These are phyloP conservation scores for Didymella segeticola DNA, from an alignment of 2,329 filamentous ascomycete genomes.

Conservation along the genomic window DNA sequence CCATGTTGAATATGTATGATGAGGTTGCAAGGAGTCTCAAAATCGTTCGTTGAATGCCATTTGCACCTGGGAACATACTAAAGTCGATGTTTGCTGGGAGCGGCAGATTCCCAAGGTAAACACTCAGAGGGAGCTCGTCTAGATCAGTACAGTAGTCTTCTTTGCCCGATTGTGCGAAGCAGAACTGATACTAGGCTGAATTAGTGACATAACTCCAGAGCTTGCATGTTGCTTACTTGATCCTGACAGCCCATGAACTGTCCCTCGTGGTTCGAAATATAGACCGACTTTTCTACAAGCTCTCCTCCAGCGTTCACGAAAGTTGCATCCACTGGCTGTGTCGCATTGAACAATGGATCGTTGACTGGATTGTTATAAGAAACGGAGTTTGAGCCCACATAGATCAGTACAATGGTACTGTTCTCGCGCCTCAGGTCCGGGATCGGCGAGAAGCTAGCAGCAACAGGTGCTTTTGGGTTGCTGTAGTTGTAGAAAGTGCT, in stretches of 20 bases:
- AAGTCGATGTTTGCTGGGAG: slow-evolving; percentile 13
- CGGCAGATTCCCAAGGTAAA: slow-evolving; percentile 4
- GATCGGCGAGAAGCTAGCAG: not conserved
- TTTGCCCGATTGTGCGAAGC: not conserved
- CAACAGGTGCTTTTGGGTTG: not conserved
- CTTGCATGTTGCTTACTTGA: not conserved
- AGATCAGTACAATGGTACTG: not conserved
- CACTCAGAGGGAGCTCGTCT: slow-evolving; percentile 7
- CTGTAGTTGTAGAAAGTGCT: slow-evolving; percentile 4
- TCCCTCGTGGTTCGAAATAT: slow-evolving; percentile 1
- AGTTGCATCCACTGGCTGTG: not conserved
- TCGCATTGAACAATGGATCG: slow-evolving; percentile 13
- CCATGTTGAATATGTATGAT: slow-evolving; percentile 9
- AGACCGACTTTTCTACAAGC: slow-evolving; percentile 1
- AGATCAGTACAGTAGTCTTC: slow-evolving; percentile 8
- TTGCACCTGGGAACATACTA: slow-evolving; percentile 20
- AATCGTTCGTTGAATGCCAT: slow-evolving; percentile 19
- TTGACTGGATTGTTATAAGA: not conserved
- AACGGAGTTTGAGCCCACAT: not conserved
- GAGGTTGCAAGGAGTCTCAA: slow-evolving; percentile 7
- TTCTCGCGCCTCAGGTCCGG: slow-evolving; percentile 3
- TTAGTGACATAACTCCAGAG: not conserved
- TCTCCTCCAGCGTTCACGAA: not conserved
- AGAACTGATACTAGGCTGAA: slow-evolving; percentile 8
- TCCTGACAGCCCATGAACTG: slow-evolving; percentile 5